These are phyloP conservation scores for Lactarius pseudohatsudake DNA, from an alignment of 768 basidiomycete species.

Conservation along the genomic window DNA sequence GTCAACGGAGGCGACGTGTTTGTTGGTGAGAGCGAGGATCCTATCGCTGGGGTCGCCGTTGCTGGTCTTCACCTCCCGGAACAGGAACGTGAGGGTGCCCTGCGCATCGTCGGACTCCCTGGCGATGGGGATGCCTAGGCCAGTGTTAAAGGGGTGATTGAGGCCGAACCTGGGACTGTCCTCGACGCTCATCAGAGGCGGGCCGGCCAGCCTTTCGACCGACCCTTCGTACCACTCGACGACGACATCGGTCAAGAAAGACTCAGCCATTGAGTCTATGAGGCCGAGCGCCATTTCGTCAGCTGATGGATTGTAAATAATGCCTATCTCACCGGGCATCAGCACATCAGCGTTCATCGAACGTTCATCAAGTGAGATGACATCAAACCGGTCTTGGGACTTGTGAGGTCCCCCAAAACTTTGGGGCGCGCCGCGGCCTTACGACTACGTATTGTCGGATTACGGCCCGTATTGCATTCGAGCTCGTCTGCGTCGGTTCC, in stretches of 20 bases:
- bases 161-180: conserved; percentile 25
- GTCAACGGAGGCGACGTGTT: too few relatives aligned
- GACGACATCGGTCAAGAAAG: conserved; percentile 32
- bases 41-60: too few relatives aligned
- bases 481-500: not conserved
- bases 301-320: not conserved
- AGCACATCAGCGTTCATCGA: not conserved
- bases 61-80: too few relatives aligned
- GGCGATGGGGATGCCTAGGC: not conserved
- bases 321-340: not conserved
- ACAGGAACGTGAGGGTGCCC: too few relatives aligned
- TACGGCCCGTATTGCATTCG: not conserved
- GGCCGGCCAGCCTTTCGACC: conserved; percentile 8
- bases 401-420: not conserved
- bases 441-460: not conserved
- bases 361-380: too few relatives aligned
- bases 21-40: too few relatives aligned
- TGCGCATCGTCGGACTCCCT: too few relatives aligned
- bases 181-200: not conserved
- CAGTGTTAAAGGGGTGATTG: conserved; percentile 33
- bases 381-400: not conserved
- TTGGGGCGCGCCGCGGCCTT: not conserved
- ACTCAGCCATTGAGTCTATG: too few relatives aligned
- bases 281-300: not conserved
- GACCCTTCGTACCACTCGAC: too few relatives aligned